phyloP scores from a whole-genome alignment of 2,329 filamentous ascomycete genomes.

The Fusarium robinianum region DNA sequence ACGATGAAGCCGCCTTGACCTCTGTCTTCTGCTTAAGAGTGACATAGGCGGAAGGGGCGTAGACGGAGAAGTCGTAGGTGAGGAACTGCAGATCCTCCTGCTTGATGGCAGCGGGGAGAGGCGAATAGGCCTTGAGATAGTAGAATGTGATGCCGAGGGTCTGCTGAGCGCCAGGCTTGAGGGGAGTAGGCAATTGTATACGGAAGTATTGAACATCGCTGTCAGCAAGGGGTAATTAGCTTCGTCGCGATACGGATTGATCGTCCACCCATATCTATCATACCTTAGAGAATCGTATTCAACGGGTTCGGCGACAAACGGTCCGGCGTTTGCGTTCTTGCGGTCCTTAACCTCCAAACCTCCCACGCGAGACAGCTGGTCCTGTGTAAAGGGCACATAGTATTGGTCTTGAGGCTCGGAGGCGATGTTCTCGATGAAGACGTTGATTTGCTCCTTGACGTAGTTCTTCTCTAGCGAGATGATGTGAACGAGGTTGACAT shows the following conservation, averaged over 20 bases:
- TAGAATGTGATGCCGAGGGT: constrained; percentile 88
- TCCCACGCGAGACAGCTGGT: constrained; percentile 76
- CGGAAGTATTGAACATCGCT: constrained; percentile 83
- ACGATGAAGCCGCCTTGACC: constrained; percentile 79
- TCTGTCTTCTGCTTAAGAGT: constrained; percentile 97
- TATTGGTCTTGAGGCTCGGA: constrained; percentile 83
- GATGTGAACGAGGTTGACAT: constrained; percentile 86
- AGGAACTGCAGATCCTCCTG: constrained; percentile 89
- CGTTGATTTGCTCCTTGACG: constrained; percentile 86
- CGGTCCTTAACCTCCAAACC: constrained; percentile 92
- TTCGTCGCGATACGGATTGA: not conserved
- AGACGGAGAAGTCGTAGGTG: constrained; percentile 82
- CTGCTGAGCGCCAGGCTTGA: constrained; percentile 76
- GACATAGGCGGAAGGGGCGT: constrained; percentile 79
- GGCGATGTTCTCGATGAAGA: constrained; percentile 89
- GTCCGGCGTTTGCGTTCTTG: constrained; percentile 70
- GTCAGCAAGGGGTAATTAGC: constrained; percentile 20
- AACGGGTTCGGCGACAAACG: constrained; percentile 71
- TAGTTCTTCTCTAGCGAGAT: constrained; percentile 95
- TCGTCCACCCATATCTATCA: constrained; percentile 31
- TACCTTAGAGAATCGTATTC: constrained; percentile 66
- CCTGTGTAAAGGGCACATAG: constrained; percentile 82
- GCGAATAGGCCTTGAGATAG: constrained; percentile 75
- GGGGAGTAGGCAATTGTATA: constrained; percentile 75
- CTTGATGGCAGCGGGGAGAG: constrained; percentile 80